Percentiles rank a stretch among this genome's conserved stretches.
These are phyloP conservation scores for Aphanocladium album DNA, from an alignment of 2,329 filamentous ascomycete species.

Conservation along the genomic window DNA sequence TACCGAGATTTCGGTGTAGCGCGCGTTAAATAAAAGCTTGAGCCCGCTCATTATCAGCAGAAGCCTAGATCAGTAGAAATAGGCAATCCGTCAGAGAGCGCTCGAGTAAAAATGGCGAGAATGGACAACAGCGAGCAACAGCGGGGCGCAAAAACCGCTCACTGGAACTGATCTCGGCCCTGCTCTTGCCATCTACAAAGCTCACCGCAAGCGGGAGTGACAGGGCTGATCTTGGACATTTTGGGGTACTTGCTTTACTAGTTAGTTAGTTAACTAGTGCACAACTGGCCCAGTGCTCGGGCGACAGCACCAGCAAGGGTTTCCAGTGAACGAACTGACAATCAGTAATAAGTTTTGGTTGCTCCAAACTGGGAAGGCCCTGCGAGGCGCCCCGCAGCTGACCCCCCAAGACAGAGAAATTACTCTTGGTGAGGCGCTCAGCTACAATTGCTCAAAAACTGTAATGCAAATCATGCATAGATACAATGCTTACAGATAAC, in stretches of 20 bases:
- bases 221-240: neutral
- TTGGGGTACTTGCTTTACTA: neutral
- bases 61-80: neutral
- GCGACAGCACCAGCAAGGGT: neutral
- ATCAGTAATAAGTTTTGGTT: neutral
- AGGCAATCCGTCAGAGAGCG: neutral
- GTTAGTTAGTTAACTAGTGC: no score
- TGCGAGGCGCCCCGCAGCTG: no score
- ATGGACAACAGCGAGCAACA: no score
- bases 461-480: neutral
- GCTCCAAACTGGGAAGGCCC: no score
- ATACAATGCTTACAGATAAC: neutral
- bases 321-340: neutral
- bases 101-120: no score
- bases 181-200: neutral
- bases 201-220: neutral
- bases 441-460: neutral
- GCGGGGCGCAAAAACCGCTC: neutral
- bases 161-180: neutral
- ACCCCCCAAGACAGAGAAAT: neutral
- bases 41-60: neutral
- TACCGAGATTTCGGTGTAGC: neutral
- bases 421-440: neutral
- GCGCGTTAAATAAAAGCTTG: neutral
- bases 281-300: neutral